These are phyloP conservation scores for Coemansia sp. DNA, from an alignment of 192 early-diverging fungal genomes.

Conservation along the genomic window DNA sequence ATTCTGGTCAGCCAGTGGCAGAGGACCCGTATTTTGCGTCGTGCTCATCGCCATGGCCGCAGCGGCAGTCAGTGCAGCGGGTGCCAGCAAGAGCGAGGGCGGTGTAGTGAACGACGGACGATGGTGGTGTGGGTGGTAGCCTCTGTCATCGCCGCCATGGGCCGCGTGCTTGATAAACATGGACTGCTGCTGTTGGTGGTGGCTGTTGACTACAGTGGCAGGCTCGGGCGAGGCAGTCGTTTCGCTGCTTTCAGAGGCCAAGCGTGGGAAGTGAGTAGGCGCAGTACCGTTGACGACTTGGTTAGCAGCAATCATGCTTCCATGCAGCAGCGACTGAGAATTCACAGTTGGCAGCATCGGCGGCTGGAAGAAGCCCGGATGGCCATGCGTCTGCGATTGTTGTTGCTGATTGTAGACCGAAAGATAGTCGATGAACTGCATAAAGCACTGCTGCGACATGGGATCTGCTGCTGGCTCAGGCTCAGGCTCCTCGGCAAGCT, in stretches of 20 bases:
- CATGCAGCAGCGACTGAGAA: conserved; percentile 3
- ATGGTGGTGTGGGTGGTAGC: conserved; percentile 17
- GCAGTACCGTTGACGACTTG: conserved; percentile 4
- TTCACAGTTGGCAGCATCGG: conserved; percentile 15
- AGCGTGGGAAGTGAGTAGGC: conserved; percentile 32
- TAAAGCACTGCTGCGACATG: conserved; percentile 45
- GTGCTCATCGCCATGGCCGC: conserved; percentile 14
- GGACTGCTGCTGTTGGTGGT: conserved; percentile 11
- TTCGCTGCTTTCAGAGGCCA: conserved; percentile 43
- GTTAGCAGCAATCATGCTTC: conserved; percentile 16
- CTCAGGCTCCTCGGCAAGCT: conserved; percentile 37
- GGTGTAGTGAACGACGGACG: conserved; percentile 13
- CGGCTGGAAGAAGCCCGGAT: conserved; percentile 4
- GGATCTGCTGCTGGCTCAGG: conserved; percentile 11
- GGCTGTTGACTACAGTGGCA: conserved; percentile 9
- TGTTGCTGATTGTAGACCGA: conserved; percentile 35
- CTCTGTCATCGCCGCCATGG: background rate
- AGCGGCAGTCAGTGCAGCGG: conserved; percentile 8
- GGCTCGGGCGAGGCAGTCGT: conserved; percentile 52
- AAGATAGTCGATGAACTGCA: conserved; percentile 56
- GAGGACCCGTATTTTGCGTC: conserved; percentile 2
- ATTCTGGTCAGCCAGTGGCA: conserved; percentile 1
- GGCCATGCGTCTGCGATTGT: conserved; percentile 6
- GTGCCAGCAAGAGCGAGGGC: conserved; percentile 12
- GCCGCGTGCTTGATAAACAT: background rate